Conservation (phyloP, 495 filamentous ascomycete species). For the Neurospora discreta region DNA sequence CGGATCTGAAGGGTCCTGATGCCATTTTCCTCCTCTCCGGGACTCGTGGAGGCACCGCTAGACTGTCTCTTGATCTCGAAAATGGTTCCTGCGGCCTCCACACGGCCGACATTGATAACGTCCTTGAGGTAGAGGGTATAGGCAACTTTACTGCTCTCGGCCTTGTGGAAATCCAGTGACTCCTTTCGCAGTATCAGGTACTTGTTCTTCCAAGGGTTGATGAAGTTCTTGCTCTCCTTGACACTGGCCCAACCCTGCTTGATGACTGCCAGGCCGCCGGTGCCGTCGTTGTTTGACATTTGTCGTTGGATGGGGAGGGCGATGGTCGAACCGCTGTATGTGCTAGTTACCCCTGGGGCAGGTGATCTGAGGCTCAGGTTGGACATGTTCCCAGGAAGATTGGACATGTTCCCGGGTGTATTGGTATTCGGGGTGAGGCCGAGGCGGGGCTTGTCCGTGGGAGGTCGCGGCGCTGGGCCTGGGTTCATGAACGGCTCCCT, state of each 20-base stretch:
- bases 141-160: constrained; percentile 69
- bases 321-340: constrained; percentile 55
- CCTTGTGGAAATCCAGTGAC: constrained; percentile 85
- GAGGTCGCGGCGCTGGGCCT: constrained; percentile 84
- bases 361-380: constrained; percentile 60
- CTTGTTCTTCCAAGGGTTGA: constrained; percentile 73
- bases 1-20: constrained; percentile 74
- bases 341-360: constrained; percentile 26
- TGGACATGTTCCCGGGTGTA: constrained; percentile 51
- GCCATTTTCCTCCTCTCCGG: constrained; percentile 59
- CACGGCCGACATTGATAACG: constrained; percentile 72
- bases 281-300: constrained; percentile 49
- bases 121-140: constrained; percentile 72
- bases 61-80: constrained; percentile 80
- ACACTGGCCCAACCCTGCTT: constrained; percentile 78
- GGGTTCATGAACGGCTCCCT: constrained; percentile 88
- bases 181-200: constrained; percentile 82
- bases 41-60: constrained; percentile 48
- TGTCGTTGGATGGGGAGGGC: constrained; percentile 52
- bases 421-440: constrained; percentile 60
- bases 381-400: constrained; percentile 67
- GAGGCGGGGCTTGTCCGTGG: constrained; percentile 71
- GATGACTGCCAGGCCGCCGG: constrained; percentile 57
- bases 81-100: constrained; percentile 75
- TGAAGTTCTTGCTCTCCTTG: constrained; percentile 83